These are phyloP conservation scores for Megacollybia marginata DNA, from an alignment of 768 basidiomycete genomes.

Conservation along the genomic window DNA sequence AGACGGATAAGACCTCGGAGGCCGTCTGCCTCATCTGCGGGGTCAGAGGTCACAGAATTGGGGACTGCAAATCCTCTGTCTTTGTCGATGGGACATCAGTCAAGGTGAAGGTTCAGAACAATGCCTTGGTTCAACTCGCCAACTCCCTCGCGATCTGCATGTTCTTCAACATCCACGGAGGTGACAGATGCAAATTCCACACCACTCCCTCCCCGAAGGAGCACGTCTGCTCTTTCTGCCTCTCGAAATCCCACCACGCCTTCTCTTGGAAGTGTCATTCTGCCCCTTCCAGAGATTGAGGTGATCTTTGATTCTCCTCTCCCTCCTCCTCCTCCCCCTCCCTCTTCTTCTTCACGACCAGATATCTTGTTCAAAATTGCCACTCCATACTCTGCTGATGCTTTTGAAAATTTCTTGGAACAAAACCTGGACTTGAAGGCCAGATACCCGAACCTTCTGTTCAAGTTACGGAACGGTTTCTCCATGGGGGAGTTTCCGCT, in stretches of 20 bases:
- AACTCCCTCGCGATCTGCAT: no score
- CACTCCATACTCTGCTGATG: neutral
- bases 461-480: neutral
- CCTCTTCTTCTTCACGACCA: neutral
- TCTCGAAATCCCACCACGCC: neutral
- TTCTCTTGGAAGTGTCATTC: neutral
- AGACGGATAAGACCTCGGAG: neutral
- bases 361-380: neutral
- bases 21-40: neutral
- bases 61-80: neutral
- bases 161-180: no score
- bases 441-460: neutral
- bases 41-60: neutral
- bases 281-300: neutral
- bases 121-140: neutral
- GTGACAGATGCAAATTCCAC: neutral
- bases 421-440: neutral
- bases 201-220: neutral
- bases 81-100: neutral
- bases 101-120: neutral
- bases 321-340: neutral
- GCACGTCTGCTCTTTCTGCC: neutral
- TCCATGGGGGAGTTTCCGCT: neutral
- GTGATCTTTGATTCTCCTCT: neutral
- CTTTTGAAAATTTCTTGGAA: neutral